phyloP scores from a whole-genome alignment of 2,329 filamentous ascomycete species.

The Cercospora sp. region DNA sequence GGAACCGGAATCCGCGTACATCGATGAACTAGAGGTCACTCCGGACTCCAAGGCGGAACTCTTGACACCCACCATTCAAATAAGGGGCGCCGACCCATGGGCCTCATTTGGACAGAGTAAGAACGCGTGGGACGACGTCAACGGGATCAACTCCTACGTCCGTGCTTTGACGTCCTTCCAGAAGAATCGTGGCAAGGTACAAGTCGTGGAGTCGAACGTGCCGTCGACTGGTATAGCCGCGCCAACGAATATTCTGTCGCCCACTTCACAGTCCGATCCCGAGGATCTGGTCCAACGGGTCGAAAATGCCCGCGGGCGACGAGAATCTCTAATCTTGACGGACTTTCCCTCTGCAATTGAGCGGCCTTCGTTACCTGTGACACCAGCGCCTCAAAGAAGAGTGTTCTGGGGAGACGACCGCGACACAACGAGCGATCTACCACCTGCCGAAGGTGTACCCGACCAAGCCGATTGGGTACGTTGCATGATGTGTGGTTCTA shows the following conservation, averaged over 20 bases:
- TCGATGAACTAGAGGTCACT: slow-evolving; percentile 36
- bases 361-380: slow-evolving; percentile 85
- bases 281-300: slow-evolving; percentile 35
- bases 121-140: slow-evolving; percentile 93
- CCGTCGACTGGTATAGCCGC: slow-evolving; percentile 16
- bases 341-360: slow-evolving; percentile 84
- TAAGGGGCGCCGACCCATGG: slow-evolving; percentile 64
- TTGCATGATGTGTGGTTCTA: slow-evolving; percentile 57
- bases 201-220: slow-evolving; percentile 26
- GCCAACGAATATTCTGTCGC: slow-evolving; percentile 30
- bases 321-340: slow-evolving; percentile 68
- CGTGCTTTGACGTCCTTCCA: slow-evolving; percentile 66
- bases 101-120: slow-evolving; percentile 63
- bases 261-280: slow-evolving; percentile 29
- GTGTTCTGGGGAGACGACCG: slow-evolving; percentile 67
- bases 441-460: slow-evolving; percentile 78
- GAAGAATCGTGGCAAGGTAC: slow-evolving; percentile 53
- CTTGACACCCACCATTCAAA: slow-evolving; percentile 50
- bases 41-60: slow-evolving; percentile 29
- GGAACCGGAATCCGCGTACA: slow-evolving; percentile 26
- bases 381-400: slow-evolving; percentile 75
- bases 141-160: slow-evolving; percentile 85
- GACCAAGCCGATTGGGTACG: slow-evolving; percentile 87
- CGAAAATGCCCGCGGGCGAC: slow-evolving; percentile 38
- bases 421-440: slow-evolving; percentile 61